These are phyloP conservation scores for Clonostachys sp. DNA, from an alignment of 2,329 filamentous ascomycete genomes.

Conservation along the genomic window DNA sequence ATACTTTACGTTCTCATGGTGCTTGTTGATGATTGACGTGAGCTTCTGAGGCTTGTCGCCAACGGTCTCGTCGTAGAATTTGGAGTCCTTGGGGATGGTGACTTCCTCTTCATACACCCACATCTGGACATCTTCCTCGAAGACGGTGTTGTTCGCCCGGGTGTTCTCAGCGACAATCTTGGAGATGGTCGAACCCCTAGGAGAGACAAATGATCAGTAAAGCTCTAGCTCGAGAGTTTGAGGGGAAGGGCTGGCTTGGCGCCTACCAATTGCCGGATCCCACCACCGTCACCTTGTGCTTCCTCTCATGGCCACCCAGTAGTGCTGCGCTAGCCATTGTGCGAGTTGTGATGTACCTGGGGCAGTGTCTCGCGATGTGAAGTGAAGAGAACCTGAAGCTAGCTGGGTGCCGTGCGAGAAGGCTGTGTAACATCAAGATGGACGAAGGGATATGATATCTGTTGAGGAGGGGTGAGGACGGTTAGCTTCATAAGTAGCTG, in stretches of 20 bases:
- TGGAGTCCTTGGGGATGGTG: conserved; percentile 64
- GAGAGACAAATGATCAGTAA: background rate
- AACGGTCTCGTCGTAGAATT: conserved; percentile 62
- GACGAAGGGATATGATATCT: background rate
- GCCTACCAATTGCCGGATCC: conserved; percentile 93
- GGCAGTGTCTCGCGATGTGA: background rate
- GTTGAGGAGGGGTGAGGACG: background rate
- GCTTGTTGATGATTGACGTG: conserved; percentile 82
- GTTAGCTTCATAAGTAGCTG: too few relatives aligned
- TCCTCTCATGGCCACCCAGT: conserved; percentile 54
- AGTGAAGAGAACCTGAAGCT: background rate
- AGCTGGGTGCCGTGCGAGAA: background rate
- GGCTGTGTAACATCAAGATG: conserved; percentile 1
- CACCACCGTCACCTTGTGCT: conserved; percentile 89
- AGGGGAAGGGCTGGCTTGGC: background rate
- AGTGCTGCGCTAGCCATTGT: conserved; percentile 23
- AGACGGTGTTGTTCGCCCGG: conserved; percentile 69
- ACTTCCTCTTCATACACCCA: conserved; percentile 98
- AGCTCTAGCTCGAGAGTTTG: background rate
- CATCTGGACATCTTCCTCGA: conserved; percentile 91
- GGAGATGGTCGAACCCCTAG: conserved; percentile 90
- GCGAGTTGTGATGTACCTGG: conserved; percentile 5
- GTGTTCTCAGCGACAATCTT: conserved; percentile 97
- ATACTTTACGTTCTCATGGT: conserved; percentile 98
- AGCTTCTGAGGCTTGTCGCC: conserved; percentile 75